Evolutionary conservation across 495 filamentous ascomycete species (phyloP).

Genomic region (Bathelium albidoporum): DNA sequence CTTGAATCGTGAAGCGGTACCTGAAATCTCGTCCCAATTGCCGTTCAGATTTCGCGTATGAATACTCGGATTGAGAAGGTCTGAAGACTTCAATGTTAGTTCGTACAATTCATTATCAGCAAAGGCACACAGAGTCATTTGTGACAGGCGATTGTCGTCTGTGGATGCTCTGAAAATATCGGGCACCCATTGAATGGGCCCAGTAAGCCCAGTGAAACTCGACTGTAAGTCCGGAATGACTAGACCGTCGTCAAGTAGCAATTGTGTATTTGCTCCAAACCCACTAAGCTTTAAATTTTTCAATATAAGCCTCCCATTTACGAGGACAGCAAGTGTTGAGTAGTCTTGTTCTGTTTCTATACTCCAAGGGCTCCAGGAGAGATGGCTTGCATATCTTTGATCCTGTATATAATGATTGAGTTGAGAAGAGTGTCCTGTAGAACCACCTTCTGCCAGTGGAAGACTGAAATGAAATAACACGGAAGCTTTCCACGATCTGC

Average conservation of each 20-base stretch:
- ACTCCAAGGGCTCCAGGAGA: not conserved
- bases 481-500: conserved; percentile 8
- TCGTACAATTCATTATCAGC: not conserved
- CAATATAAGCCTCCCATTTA: not conserved
- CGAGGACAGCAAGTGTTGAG: not conserved
- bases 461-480: not conserved
- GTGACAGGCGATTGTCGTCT: not conserved
- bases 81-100: not conserved
- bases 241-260: not conserved
- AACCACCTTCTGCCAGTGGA: not conserved
- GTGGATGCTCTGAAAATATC: not conserved
- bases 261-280: not conserved
- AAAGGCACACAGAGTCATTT: not conserved
- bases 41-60: not conserved
- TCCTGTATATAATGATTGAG: not conserved
- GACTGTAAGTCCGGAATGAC: not conserved
- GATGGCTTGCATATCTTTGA: not conserved
- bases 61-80: not conserved
- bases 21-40: conserved; percentile 5
- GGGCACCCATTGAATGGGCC: not conserved
- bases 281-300: not conserved
- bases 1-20: not conserved
- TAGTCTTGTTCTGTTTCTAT: not conserved
- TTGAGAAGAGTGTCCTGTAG: not conserved
- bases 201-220: not conserved